Percentiles rank a stretch among this genome's conserved stretches.
These are phyloP conservation scores for Carallia brachiata DNA, from an alignment of 345 rosid species.

Conservation along the genomic window DNA sequence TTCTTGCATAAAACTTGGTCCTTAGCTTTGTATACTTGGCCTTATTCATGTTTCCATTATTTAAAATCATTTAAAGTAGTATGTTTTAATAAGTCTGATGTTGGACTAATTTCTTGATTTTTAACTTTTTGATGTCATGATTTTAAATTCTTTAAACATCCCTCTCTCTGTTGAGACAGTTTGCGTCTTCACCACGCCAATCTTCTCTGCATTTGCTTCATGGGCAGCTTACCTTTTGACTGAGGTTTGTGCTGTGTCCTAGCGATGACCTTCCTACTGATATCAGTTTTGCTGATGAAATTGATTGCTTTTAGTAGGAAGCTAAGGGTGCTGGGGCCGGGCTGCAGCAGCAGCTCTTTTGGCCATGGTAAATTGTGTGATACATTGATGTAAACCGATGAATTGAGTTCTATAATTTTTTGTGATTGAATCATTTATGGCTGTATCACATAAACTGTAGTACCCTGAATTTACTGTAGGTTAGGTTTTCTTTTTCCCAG, in stretches of 20 bases:
- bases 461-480: background rate
- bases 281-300: slow-evolving; percentile 16
- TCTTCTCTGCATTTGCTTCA: slow-evolving; percentile 94
- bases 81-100: background rate
- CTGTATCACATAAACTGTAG: background rate
- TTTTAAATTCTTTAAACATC: slow-evolving; percentile 71
- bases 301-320: slow-evolving; percentile 48
- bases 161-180: slow-evolving; percentile 98
- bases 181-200: slow-evolving; percentile 95
- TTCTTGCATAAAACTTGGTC: background rate
- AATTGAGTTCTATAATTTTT: no score
- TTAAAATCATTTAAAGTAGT: slow-evolving; percentile 1
- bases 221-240: slow-evolving; percentile 96
- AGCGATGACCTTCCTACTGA: slow-evolving; percentile 5
- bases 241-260: slow-evolving; percentile 49
- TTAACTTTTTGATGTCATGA: slow-evolving; percentile 40
- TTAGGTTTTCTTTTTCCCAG: background rate
- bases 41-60: slow-evolving; percentile 5
- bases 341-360: slow-evolving; percentile 86
- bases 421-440: background rate
- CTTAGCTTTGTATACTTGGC: background rate
- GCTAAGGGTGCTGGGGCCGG: slow-evolving; percentile 95
- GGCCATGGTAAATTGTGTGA: slow-evolving; percentile 77
- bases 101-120: slow-evolving; percentile 12
- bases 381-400: slow-evolving; percentile 20